Conservation (phyloP, 2,329 filamentous ascomycete genomes). For the Graphium sp. region DNA sequence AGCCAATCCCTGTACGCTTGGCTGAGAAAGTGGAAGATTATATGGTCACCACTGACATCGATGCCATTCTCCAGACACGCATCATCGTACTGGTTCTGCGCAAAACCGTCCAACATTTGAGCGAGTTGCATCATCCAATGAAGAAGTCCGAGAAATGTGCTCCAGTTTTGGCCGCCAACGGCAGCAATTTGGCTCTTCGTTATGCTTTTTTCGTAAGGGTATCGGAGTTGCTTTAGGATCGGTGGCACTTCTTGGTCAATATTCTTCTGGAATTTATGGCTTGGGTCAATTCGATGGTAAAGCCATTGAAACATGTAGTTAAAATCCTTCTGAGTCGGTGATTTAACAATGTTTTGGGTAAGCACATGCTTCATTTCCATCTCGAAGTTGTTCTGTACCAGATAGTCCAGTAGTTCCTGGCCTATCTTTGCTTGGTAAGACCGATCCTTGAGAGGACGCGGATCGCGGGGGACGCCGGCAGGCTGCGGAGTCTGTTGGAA, state of each 20-base stretch:
- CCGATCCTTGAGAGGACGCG: conserved; percentile 69
- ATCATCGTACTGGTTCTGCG: conserved; percentile 66
- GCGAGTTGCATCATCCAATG: conserved; percentile 99
- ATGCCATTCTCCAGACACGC: conserved; percentile 77
- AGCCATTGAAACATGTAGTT: conserved; percentile 97
- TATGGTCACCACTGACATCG: conserved; percentile 76
- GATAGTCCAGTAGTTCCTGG: conserved; percentile 79
- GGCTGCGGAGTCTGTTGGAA: conserved; percentile 75
- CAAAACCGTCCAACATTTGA: conserved; percentile 80
- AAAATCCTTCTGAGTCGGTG: conserved; percentile 96
- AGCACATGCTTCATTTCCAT: conserved; percentile 92
- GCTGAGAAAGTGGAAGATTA: conserved; percentile 86
- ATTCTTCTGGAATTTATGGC: conserved; percentile 81
- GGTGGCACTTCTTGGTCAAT: conserved; percentile 92
- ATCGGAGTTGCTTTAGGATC: conserved; percentile 81
- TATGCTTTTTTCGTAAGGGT: conserved; percentile 89
- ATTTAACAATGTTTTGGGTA: conserved; percentile 81
- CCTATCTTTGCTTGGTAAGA: conserved; percentile 68
- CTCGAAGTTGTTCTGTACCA: conserved; percentile 89
- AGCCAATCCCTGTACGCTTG: conserved; percentile 89
- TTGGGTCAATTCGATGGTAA: conserved; percentile 88
- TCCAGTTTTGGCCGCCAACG: conserved; percentile 94
- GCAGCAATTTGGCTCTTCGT: conserved; percentile 92
- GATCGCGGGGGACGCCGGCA: conserved; percentile 72
- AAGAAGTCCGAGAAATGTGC: conserved; percentile 78